Base-by-base conservation (phyloP, 2,329 filamentous ascomycete genomes). In the Didymella pomorum region DNA sequence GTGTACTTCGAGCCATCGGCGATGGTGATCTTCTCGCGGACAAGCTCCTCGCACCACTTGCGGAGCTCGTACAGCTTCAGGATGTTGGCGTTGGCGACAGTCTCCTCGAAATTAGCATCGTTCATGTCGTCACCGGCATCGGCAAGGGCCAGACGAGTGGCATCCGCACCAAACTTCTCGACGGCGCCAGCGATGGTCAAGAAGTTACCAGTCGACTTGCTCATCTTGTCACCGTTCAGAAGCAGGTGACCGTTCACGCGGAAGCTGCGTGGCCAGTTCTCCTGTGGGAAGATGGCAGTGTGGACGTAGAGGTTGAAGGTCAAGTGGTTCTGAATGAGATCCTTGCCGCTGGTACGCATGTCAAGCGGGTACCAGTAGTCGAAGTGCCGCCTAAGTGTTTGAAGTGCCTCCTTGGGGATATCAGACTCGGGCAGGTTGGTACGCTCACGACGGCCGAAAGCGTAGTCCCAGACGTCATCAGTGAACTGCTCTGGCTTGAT, bases 141-240 rank as follows among this genome's bases (percentile, higher is more conserved):
- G 18, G 94, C 94, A 63, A 99, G 87, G 3, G 93, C 93, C 70
- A 98, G 90, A 74, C 94, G 87, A 42, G 90, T 90, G 12, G 95
- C 95, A 76, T 98, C 95, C 9, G 95, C 94, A 71, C 95, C 95
- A 70, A 95, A 99, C 78, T 99, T 99, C 69, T 88, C 85, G 14
- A 94, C 89, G 28, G 93, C 86, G 62, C 97, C 91, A 52, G 88
- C 86, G 51, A 98, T 83, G 11, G 95, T 98, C 76, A 99, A 84
- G 83, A 99, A 99, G 81, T 98, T 99, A 62, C 95, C 95, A 0
- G 93, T 97, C 52, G 90, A 94, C 83, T 99, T 99, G 76, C 88
- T 90, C 95, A 99, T 99, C 86, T 99, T 99, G 76, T 97, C 92
- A 48, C 94, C 94, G 76, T 99, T 99, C 64, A 99, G 84, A 78